Percentiles rank a stretch among this genome's conserved stretches.
Evolutionary conservation across 2,329 filamentous ascomycete species (phyloP).

Genomic region (Parasarocladium wereldwijsianum): DNA sequence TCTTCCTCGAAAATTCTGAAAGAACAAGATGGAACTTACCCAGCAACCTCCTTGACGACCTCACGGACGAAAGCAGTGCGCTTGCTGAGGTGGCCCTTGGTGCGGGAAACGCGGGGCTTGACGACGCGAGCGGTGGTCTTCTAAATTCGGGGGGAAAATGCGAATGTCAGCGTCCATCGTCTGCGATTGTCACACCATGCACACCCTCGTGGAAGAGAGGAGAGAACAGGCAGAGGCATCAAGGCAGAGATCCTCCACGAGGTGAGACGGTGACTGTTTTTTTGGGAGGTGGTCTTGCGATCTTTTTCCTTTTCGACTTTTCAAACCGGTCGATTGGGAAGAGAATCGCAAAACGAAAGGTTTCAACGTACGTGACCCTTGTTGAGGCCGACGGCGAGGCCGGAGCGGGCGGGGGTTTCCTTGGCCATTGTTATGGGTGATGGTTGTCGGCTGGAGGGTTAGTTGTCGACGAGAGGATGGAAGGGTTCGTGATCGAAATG

Average conservation of each 20-base stretch:
- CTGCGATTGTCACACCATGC: too few species aligned
- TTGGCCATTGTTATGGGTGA: slow-evolving; percentile 35
- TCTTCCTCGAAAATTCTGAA: neutral
- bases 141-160: slow-evolving; percentile 32
- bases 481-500: slow-evolving; percentile 9
- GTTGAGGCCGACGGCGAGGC: slow-evolving; percentile 48
- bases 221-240: slow-evolving; percentile 10
- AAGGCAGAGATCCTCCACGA: slow-evolving; percentile 58
- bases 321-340: too few species aligned
- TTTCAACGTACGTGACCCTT: slow-evolving; percentile 48
- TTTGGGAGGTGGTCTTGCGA: too few species aligned
- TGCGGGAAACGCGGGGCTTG: slow-evolving; percentile 68
- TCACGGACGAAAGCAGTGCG: slow-evolving; percentile 93
- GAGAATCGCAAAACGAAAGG: too few species aligned
- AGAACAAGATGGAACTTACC: slow-evolving; percentile 39
- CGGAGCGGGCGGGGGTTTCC: slow-evolving; percentile 41
- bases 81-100: slow-evolving; percentile 95
- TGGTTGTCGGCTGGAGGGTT: slow-evolving; percentile 16
- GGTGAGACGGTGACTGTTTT: slow-evolving; percentile 48
- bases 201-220: slow-evolving; percentile 8
- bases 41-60: slow-evolving; percentile 96
- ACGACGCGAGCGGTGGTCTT: slow-evolving; percentile 68
- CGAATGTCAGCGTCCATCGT: slow-evolving; percentile 49
- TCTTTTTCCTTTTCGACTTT: too few species aligned
- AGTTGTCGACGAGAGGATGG: slow-evolving; percentile 13